Evolutionary conservation across 768 basidiomycete species (phyloP).

Genomic region (Wakefieldia striispora): DNA sequence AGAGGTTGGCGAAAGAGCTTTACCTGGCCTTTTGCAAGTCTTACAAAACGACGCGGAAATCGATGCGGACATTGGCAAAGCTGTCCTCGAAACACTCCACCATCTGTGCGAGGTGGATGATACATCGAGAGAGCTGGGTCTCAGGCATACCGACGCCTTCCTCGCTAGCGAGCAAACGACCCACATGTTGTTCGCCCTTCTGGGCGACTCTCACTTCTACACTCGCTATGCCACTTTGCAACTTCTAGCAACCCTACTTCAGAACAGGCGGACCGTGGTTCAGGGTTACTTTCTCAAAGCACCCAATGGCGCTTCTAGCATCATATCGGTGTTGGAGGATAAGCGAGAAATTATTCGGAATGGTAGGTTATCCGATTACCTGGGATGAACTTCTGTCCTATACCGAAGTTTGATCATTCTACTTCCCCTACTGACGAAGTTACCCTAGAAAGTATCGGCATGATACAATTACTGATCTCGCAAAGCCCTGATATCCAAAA

Average conservation of each 20-base stretch:
- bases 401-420: neutral
- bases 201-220: constrained; percentile 79
- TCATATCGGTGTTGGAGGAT: constrained; percentile 77
- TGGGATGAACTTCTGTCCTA: neutral
- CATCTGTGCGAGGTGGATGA: constrained; percentile 82
- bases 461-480: constrained; percentile 76
- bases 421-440: constrained; percentile 7
- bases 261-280: constrained; percentile 76
- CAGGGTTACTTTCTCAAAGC: constrained; percentile 93
- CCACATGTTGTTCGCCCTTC: constrained; percentile 73
- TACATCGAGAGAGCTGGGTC: constrained; percentile 57
- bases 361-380: constrained; percentile 46
- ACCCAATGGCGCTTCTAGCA: constrained; percentile 68
- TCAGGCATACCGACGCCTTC: constrained; percentile 80
- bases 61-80: constrained; percentile 90
- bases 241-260: constrained; percentile 73
- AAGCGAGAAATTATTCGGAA: constrained; percentile 86
- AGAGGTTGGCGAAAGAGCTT: constrained; percentile 78
- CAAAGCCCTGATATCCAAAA: constrained; percentile 96
- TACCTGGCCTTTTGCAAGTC: constrained; percentile 76
- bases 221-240: constrained; percentile 83
- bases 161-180: constrained; percentile 68
- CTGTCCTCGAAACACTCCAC: constrained; percentile 85
- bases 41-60: constrained; percentile 86
- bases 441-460: constrained; percentile 70